Percentiles rank a stretch among this genome's conserved stretches.
Evolutionary conservation across 140 eudicot species (phyloP).

Genomic region (Oenanthe javanica): DNA sequence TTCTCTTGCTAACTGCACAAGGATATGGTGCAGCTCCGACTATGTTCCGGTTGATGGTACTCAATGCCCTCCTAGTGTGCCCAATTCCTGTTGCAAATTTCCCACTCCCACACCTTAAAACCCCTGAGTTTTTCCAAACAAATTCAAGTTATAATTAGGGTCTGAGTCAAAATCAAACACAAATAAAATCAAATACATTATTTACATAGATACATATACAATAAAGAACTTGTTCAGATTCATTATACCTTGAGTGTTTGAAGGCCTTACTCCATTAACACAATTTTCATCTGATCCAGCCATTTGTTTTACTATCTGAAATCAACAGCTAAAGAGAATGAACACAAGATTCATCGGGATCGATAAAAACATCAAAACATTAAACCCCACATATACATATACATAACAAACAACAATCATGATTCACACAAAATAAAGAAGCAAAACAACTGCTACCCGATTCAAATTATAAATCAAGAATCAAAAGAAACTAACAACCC

Average conservation of each 20-base stretch:
- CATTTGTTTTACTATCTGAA: constrained; percentile 34
- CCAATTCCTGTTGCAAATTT: constrained; percentile 19
- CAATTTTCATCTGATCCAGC: constrained; percentile 68
- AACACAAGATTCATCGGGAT: not conserved
- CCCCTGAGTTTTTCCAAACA: constrained; percentile 10
- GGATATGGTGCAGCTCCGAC: constrained; percentile 28
- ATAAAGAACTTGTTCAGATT: not conserved
- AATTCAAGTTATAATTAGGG: not conserved
- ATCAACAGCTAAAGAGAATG: constrained; percentile 14
- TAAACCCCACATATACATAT: not conserved
- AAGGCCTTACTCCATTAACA: constrained; percentile 29
- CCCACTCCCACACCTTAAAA: constrained; percentile 24
- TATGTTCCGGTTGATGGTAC: constrained; percentile 32
- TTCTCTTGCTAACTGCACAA: constrained; percentile 33
- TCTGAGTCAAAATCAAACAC: not conserved
- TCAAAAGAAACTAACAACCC: not conserved
- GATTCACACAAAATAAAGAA: not conserved
- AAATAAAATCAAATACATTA: constrained; percentile 20
- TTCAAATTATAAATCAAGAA: not conserved
- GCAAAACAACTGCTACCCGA: not conserved
- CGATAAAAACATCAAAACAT: not conserved
- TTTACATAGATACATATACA: not conserved
- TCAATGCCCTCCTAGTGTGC: constrained; percentile 42
- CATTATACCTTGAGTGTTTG: constrained; percentile 41
- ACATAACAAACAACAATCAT: not conserved